phyloP scores from a whole-genome alignment of 805 yeast species.

The Candida montana region DNA sequence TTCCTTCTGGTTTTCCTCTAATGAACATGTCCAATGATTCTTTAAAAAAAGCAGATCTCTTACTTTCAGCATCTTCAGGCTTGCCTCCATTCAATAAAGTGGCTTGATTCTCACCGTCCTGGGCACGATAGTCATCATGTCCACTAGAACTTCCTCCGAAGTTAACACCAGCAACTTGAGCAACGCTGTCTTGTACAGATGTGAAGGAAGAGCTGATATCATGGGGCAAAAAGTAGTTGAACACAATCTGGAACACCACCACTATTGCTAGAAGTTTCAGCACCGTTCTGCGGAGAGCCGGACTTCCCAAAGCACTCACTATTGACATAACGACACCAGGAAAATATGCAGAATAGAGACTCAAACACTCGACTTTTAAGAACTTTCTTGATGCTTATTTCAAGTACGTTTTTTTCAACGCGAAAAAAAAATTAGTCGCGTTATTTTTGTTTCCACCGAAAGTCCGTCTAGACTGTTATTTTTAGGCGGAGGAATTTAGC shows the following conservation, averaged over 20 bases:
- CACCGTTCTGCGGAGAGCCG: constrained; percentile 3
- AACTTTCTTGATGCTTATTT: no score
- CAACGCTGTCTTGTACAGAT: constrained; percentile 3
- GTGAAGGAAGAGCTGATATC: constrained; percentile 4
- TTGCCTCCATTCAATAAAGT: neutral
- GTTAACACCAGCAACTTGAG: neutral
- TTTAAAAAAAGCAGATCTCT: constrained; percentile 12
- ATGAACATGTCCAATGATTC: constrained; percentile 19
- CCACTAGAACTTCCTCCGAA: neutral
- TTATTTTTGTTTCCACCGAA: no score
- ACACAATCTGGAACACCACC: constrained; percentile 8
- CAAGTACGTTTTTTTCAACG: no score
- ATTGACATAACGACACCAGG: neutral
- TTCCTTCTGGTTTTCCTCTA: constrained; percentile 20
- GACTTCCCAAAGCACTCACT: neutral
- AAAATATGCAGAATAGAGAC: no score
- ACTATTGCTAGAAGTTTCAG: constrained; percentile 5
- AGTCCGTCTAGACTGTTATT: no score
- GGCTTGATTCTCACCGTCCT: neutral
- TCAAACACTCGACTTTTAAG: no score
- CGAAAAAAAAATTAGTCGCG: no score
- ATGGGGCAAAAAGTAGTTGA: constrained; percentile 11
- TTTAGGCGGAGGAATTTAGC: no score
- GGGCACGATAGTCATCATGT: neutral
- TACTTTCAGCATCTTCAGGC: neutral